Conservation (phyloP, 306 rosid species). For the Cucurbita ficifolia region DNA sequence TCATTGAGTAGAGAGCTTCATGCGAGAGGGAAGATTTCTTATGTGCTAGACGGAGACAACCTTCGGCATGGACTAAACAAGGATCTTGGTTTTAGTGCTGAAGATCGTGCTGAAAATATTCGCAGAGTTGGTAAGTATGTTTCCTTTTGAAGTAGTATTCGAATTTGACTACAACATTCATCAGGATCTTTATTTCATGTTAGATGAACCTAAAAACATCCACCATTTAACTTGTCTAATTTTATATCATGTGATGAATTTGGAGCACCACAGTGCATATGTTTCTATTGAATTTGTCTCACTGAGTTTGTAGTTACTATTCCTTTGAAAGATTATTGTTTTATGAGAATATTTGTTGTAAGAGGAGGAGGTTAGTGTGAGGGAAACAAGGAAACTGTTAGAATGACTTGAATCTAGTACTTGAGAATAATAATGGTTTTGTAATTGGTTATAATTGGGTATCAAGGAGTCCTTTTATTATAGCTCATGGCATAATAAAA, state of each 20-base stretch:
- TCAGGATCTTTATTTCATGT: not conserved
- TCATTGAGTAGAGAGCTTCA: constrained; percentile 51
- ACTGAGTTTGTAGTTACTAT: not conserved
- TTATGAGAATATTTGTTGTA: not conserved
- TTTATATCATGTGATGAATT: not conserved
- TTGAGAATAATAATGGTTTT: not conserved
- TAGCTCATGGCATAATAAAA: not conserved
- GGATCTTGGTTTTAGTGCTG: constrained; percentile 58
- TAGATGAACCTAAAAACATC: not conserved
- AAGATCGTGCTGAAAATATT: constrained; percentile 70
- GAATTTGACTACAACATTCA: not conserved
- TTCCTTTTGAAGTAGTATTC: constrained; percentile 1
- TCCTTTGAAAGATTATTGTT: not conserved
- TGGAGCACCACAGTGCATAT: not conserved
- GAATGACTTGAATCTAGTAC: not conserved
- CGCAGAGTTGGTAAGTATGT: constrained; percentile 65
- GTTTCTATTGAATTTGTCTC: not conserved
- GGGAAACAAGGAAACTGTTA: not conserved
- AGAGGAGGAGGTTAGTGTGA: not conserved
- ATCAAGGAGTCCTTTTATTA: not conserved
- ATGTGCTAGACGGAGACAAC: constrained; percentile 81
- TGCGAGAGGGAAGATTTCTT: constrained; percentile 51
- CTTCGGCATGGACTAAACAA: constrained; percentile 77
- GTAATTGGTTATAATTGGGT: not conserved
- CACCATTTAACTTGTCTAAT: not conserved